These are phyloP conservation scores for Blastomyces silverae DNA, from an alignment of 2,329 filamentous ascomycete species.

Conservation along the genomic window DNA sequence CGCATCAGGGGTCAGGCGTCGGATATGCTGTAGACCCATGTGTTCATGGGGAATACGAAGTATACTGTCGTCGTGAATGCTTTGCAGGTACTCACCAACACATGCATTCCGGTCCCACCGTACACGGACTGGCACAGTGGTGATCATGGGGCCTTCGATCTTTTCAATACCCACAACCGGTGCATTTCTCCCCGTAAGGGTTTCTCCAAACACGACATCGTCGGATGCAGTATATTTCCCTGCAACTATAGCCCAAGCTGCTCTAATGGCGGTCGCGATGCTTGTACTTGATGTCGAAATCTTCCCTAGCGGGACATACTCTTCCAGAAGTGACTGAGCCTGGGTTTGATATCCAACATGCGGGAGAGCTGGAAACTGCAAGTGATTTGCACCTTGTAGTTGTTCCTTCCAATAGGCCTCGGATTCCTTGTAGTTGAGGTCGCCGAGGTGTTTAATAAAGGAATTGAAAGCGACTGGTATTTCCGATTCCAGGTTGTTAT, in stretches of 20 bases:
- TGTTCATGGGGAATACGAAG: slow-evolving; percentile 56
- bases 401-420: slow-evolving; percentile 46
- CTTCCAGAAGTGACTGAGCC: slow-evolving; percentile 28
- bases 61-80: slow-evolving; percentile 47
- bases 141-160: slow-evolving; percentile 42
- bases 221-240: slow-evolving; percentile 33
- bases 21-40: slow-evolving; percentile 45
- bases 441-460: slow-evolving; percentile 46
- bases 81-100: slow-evolving; percentile 46
- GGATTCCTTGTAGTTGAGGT: slow-evolving; percentile 37
- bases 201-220: slow-evolving; percentile 41
- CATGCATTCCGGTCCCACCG: slow-evolving; percentile 29
- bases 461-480: slow-evolving; percentile 39
- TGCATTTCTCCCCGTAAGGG: slow-evolving; percentile 38
- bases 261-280: slow-evolving; percentile 36
- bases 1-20: slow-evolving; percentile 44
- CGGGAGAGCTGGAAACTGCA: slow-evolving; percentile 47
- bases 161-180: slow-evolving; percentile 36
- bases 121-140: slow-evolving; percentile 40
- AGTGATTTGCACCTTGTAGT: slow-evolving; percentile 38
- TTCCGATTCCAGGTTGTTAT: slow-evolving; percentile 20
- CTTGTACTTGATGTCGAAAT: slow-evolving; percentile 28
- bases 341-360: slow-evolving; percentile 44
- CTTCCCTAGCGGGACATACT: slow-evolving; percentile 28
- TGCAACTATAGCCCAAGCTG: slow-evolving; percentile 36